Percentiles rank a stretch among this genome's conserved stretches.
Evolutionary conservation across 305 asterid species (phyloP).

Genomic region (Petunia hybrid): DNA sequence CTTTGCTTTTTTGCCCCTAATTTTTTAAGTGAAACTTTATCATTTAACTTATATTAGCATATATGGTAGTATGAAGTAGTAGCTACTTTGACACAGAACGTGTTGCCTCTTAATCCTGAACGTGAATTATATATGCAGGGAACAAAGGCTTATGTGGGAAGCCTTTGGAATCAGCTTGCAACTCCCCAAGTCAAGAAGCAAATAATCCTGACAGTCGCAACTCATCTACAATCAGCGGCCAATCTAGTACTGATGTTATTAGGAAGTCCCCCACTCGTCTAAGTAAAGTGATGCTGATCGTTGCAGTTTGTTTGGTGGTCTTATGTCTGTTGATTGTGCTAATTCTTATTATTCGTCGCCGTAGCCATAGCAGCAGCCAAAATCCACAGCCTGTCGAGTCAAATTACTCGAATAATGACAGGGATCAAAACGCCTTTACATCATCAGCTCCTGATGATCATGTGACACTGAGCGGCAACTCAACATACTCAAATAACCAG

Average conservation of each 20-base stretch:
- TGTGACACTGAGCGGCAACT: not conserved
- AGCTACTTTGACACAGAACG: not conserved
- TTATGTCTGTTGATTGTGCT: conserved; percentile 13
- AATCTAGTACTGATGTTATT: conserved; percentile 19
- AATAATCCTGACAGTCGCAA: conserved; percentile 33
- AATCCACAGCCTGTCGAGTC: not conserved
- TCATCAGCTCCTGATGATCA: conserved; percentile 27
- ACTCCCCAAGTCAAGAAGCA: conserved; percentile 37
- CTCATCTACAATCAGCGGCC: conserved; percentile 3
- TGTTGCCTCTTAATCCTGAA: too few species aligned
- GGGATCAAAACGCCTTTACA: conserved; percentile 12
- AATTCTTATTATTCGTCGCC: conserved; percentile 10
- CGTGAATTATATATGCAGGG: conserved; percentile 43
- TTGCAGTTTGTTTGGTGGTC: conserved; percentile 25
- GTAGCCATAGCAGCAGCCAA: not conserved
- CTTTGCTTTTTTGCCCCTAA: not conserved
- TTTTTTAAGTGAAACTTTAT: not conserved
- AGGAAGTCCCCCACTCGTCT: conserved; percentile 12
- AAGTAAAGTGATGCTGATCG: conserved; percentile 11
- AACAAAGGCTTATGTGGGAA: conserved; percentile 72
- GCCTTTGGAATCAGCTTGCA: conserved; percentile 55
- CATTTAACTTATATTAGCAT: not conserved
- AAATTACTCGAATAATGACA: not conserved
- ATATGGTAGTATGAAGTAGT: too few species aligned
- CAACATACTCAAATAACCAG: not conserved